Base-by-base conservation (phyloP, 805 yeast genomes). In the Suhomyces sp. region DNA sequence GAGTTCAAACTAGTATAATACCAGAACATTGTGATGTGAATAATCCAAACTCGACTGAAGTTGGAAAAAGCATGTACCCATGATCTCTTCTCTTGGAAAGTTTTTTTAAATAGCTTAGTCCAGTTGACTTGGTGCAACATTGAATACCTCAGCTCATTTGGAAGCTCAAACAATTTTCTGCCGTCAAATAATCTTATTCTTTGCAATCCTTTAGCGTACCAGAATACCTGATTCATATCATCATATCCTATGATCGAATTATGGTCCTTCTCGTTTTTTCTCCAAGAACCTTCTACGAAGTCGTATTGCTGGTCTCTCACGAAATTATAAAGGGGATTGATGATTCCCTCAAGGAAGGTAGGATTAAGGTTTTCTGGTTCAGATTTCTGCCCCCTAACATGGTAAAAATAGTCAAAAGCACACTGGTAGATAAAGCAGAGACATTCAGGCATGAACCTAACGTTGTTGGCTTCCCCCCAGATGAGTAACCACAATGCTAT, bases 391-490 rank as follows among this genome's bases (percentile, higher is more conserved):
- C 62, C 59, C 12, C 19, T 8, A 7, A 14, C 14, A 6, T 22
- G n/a, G 2, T 27, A 18, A 17, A 38, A 50, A 26, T 48, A 44
- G 25, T 60, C 65, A 5, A 48, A 35, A 3, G 58, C 53, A 37
- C 57, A 45, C 27, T 59, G 56, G 39, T 38, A 62, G 9, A 65
- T 50, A 35, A 61, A 65, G 39, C 70, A 63, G 4, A 50, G 53
- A 47, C 60, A 53, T 27, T 56, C 74, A 1, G 80, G 79, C 51
- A 69, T 58, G 43, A 72, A 74, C 36, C 80, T 52, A 19, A 74
- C 64, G 54, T 79, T 83, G 54, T 80, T 81, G 5, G 88, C 83
- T 55, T 84, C 90, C 22, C 90, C 90, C 90, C 90, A 83, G 26
- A 81, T 68, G 36, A 74, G 69, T 45, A 76, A 61, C 54, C 74